These are phyloP conservation scores for Podospora appendiculata DNA, from an alignment of 495 filamentous ascomycete genomes.

Conservation along the genomic window DNA sequence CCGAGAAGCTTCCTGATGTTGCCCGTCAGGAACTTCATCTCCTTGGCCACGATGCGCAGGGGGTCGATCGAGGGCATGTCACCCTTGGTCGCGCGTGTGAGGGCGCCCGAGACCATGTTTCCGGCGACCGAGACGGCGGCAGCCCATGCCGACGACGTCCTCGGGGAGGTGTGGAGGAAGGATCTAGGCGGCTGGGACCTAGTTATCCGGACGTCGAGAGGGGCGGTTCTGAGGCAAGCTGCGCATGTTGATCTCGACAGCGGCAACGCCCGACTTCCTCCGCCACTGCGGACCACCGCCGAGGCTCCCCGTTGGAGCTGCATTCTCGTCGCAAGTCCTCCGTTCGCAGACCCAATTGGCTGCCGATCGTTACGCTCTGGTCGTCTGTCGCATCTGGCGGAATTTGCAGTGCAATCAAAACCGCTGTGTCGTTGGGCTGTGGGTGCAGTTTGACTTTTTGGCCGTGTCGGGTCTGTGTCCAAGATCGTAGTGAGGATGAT, in stretches of 20 bases:
- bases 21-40: constrained; percentile 87
- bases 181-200: constrained; percentile 15
- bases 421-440: too few relatives aligned
- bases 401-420: not conserved
- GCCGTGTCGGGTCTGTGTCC: too few relatives aligned
- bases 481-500: too few relatives aligned
- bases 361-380: constrained; percentile 8
- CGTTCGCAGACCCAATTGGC: constrained; percentile 20
- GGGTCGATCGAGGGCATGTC: constrained; percentile 61
- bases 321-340: constrained; percentile 22
- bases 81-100: constrained; percentile 43
- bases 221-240: constrained; percentile 25
- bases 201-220: constrained; percentile 23
- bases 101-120: constrained; percentile 63
- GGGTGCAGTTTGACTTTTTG: too few relatives aligned
- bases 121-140: constrained; percentile 71
- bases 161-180: constrained; percentile 31
- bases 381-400: constrained; percentile 13
- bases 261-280: constrained; percentile 6
- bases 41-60: constrained; percentile 78
- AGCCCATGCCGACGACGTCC: constrained; percentile 35
- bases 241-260: constrained; percentile 18
- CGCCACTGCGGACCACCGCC: constrained; percentile 4
- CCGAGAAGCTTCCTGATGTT: constrained; percentile 84
- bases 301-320: constrained; percentile 33